These are phyloP conservation scores for Dryas alaskensis DNA, from an alignment of 306 rosid species.

Conservation along the genomic window DNA sequence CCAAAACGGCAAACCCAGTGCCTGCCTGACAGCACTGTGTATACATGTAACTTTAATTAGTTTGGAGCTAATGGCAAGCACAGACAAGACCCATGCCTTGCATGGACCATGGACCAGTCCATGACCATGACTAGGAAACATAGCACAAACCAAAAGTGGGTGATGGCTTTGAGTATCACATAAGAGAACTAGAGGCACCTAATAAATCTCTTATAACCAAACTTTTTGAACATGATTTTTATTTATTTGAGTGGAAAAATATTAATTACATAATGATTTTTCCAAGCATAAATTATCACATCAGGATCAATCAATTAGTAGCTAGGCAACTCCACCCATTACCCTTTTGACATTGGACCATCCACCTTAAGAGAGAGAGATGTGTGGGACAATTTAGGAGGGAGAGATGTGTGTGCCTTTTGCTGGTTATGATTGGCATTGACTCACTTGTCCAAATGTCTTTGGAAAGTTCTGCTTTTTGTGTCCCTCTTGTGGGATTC, in stretches of 20 bases:
- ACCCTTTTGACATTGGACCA: conserved; percentile 20
- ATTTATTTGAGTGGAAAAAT: neutral
- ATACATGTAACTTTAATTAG: neutral
- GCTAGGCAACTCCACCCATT: conserved; percentile 3
- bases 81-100: no score
- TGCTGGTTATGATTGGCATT: conserved; percentile 87
- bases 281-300: neutral
- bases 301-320: neutral
- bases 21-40: neutral
- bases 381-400: conserved; percentile 11
- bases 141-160: no score
- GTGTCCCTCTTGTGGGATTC: conserved; percentile 44
- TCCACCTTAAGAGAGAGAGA: conserved; percentile 8
- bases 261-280: neutral
- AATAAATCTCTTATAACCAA: neutral
- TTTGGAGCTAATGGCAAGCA: no score
- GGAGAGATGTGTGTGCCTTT: conserved; percentile 36
- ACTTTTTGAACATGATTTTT: neutral
- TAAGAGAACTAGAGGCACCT: neutral
- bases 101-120: no score
- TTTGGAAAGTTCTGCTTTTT: conserved; percentile 75
- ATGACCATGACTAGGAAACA: no score
- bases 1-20: neutral
- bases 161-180: neutral
- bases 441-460: conserved; percentile 81